phyloP scores from a whole-genome alignment of 164 flowering plant genomes.

The Annona squamosa region DNA sequence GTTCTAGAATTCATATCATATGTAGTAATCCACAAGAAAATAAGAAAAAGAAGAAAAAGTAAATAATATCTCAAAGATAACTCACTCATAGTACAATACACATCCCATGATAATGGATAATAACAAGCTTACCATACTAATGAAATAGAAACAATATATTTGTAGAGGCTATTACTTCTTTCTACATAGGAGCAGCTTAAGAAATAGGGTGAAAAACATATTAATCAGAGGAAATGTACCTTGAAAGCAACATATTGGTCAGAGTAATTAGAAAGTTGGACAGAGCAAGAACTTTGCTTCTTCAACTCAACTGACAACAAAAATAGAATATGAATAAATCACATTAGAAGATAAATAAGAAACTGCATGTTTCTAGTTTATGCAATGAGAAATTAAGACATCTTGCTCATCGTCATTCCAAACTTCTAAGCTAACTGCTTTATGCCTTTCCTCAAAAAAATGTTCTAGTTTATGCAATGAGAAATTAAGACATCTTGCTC shows the following conservation, averaged over 20 bases:
- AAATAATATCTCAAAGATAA: too few relatives aligned
- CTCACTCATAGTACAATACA: too few relatives aligned
- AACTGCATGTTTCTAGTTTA: background rate
- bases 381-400: background rate
- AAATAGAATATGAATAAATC: background rate
- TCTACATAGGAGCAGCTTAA: background rate
- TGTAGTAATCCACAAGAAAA: too few relatives aligned
- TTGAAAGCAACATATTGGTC: constrained; percentile 75
- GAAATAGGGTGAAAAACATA: background rate
- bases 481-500: background rate
- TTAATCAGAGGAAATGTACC: constrained; percentile 28
- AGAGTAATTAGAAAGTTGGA: constrained; percentile 53
- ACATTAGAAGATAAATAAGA: background rate
- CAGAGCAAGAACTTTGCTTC: constrained; percentile 62
- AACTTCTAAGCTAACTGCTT: background rate
- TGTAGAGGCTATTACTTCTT: background rate
- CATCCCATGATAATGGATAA: too few relatives aligned
- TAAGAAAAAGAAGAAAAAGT: too few relatives aligned
- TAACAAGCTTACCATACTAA: too few relatives aligned
- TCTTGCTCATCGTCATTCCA: background rate
- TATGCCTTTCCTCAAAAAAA: background rate
- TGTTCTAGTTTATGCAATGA: background rate
- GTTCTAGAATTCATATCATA: too few relatives aligned
- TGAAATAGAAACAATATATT: background rate
- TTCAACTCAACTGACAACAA: constrained; percentile 54